These are phyloP conservation scores for Cladosporium sp. DNA, from an alignment of 2,329 filamentous ascomycete genomes.

Conservation along the genomic window DNA sequence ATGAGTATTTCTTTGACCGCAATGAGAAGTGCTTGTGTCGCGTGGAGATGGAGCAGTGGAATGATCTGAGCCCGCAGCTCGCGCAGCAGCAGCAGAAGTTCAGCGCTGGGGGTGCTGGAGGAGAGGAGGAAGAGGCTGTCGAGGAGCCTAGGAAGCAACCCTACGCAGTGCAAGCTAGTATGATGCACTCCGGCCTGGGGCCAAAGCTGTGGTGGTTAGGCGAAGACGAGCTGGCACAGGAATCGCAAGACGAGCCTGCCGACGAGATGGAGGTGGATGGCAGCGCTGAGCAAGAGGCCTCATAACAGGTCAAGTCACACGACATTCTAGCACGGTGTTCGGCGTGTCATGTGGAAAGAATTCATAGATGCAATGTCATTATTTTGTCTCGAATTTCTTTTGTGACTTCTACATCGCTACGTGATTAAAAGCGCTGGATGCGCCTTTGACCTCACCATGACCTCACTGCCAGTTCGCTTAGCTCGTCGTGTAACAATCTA, in stretches of 20 bases:
- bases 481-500: conserved; percentile 19
- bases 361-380: conserved; percentile 14
- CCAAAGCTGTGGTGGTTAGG: conserved; percentile 52
- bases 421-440: conserved; percentile 6
- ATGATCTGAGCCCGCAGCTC: conserved; percentile 82
- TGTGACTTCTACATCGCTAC: conserved; percentile 21
- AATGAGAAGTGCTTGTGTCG: conserved; percentile 86
- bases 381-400: conserved; percentile 17
- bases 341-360: not conserved
- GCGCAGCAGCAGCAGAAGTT: conserved; percentile 59
- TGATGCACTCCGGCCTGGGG: conserved; percentile 52
- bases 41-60: conserved; percentile 86
- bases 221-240: conserved; percentile 20
- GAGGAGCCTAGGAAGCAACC: conserved; percentile 65
- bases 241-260: conserved; percentile 33
- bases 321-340: conserved; percentile 18
- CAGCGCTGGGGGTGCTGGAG: conserved; percentile 24
- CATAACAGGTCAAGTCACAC: conserved; percentile 3
- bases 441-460: conserved; percentile 5
- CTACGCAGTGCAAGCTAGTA: conserved; percentile 63
- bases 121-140: conserved; percentile 56
- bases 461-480: not conserved
- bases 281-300: conserved; percentile 11
- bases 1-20: conserved; percentile 79
- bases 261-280: conserved; percentile 28